Evolutionary conservation across 2,329 filamentous ascomycete species (phyloP).

Genomic region (Aspergillus phoenicis): DNA sequence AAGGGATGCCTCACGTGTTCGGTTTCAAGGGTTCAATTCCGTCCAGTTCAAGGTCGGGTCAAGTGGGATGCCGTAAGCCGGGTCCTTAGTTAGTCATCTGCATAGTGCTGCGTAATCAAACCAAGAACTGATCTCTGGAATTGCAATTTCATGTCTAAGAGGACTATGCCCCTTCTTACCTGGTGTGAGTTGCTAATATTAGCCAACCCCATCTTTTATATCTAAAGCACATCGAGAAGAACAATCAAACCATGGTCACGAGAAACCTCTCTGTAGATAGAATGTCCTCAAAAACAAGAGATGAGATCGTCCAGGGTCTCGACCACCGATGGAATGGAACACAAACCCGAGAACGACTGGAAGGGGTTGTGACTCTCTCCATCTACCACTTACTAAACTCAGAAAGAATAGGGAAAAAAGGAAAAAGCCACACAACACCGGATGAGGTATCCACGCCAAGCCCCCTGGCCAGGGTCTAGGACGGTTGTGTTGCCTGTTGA

Average conservation of each 20-base stretch:
- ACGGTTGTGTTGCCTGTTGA: constrained; percentile 12
- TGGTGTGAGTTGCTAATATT: constrained; percentile 2
- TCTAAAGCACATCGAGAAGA: background rate
- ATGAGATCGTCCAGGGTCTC: background rate
- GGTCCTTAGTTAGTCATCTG: no score
- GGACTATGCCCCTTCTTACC: background rate
- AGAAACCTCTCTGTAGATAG: background rate
- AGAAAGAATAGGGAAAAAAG: background rate
- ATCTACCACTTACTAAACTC: background rate
- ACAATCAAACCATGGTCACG: background rate
- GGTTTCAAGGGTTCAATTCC: no score
- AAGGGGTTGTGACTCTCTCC: background rate
- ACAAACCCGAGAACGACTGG: background rate
- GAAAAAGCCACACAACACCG: background rate
- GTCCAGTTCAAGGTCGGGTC: no score
- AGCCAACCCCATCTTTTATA: background rate
- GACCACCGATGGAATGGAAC: background rate
- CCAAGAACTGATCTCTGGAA: background rate
- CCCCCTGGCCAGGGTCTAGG: constrained; percentile 26
- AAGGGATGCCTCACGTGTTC: no score
- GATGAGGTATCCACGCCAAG: constrained; percentile 21
- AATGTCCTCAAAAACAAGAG: background rate
- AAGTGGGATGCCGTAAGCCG: no score
- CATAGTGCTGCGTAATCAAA: background rate
- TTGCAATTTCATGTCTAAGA: background rate